Conservation (phyloP, 805 yeast genomes). For the Suhomyces sp. region DNA sequence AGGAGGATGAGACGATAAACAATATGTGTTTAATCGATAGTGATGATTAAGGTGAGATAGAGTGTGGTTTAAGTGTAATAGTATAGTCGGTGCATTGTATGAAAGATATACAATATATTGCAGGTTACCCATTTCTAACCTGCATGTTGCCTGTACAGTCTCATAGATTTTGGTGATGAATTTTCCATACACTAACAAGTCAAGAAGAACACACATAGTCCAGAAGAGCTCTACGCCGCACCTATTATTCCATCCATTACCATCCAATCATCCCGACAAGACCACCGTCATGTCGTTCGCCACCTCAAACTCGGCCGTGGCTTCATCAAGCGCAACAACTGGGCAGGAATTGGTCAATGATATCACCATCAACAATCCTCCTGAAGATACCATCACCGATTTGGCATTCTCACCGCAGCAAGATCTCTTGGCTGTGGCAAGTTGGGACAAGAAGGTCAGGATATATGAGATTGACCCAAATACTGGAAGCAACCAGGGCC, state of each 20-base stretch:
- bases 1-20: too few species aligned
- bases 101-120: too few species aligned
- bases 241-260: background rate
- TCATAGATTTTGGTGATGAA: too few species aligned
- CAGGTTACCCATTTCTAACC: too few species aligned
- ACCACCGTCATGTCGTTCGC: conserved; percentile 39
- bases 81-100: too few species aligned
- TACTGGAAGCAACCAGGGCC: conserved; percentile 78
- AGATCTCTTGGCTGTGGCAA: conserved; percentile 75
- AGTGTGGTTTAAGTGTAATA: too few species aligned
- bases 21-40: too few species aligned
- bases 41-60: too few species aligned
- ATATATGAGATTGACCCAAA: conserved; percentile 79
- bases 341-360: conserved; percentile 69
- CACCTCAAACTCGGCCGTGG: conserved; percentile 16
- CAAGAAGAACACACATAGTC: background rate
- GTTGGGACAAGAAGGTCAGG: conserved; percentile 95
- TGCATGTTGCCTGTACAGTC: too few species aligned
- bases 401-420: conserved; percentile 84
- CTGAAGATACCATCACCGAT: conserved; percentile 89
- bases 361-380: conserved; percentile 69
- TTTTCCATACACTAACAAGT: too few species aligned
- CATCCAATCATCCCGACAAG: too few species aligned
- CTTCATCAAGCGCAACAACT: conserved; percentile 43
- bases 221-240: too few species aligned